These are phyloP conservation scores for Lepiota venenata DNA, from an alignment of 768 basidiomycete species.

Conservation along the genomic window DNA sequence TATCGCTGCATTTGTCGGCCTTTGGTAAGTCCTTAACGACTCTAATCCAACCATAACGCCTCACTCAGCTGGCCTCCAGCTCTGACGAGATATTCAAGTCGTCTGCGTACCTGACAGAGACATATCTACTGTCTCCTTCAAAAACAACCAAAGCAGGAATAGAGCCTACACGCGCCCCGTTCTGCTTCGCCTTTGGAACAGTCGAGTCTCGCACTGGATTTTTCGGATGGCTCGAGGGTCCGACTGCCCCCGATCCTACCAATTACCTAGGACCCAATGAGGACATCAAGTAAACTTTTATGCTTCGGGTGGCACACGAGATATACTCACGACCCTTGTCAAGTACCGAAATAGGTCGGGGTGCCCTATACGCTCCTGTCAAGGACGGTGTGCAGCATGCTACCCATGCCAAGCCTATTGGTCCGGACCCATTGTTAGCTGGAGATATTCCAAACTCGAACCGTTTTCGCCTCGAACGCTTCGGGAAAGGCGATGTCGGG, in stretches of 20 bases:
- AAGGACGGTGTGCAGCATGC: not conserved
- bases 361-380: not conserved
- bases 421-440: not conserved
- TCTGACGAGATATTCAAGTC: slow-evolving; percentile 78
- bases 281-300: slow-evolving; percentile 14
- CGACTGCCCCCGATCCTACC: slow-evolving; percentile 21
- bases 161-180: slow-evolving; percentile 57
- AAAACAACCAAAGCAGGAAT: slow-evolving; percentile 28
- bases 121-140: slow-evolving; percentile 42
- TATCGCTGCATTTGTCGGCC: slow-evolving; percentile 65
- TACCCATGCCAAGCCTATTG: not conserved
- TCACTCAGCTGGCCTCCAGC: slow-evolving; percentile 29
- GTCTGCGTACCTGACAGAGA: slow-evolving; percentile 72
- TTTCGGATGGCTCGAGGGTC: slow-evolving; percentile 75
- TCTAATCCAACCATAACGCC: not conserved
- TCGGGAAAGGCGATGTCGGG: slow-evolving; percentile 77
- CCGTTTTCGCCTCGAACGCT: slow-evolving; percentile 57
- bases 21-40: slow-evolving; percentile 46
- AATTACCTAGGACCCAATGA: not conserved
- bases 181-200: slow-evolving; percentile 65
- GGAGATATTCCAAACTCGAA: slow-evolving; percentile 30
- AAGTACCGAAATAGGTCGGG: slow-evolving; percentile 1
- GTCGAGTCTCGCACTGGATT: slow-evolving; percentile 38
- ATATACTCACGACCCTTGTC: not conserved
- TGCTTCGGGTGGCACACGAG: not conserved